Evolutionary conservation across 2,329 filamentous ascomycete species (phyloP), one percentile per base, ranked within the genome.

Genomic region (Ustulina deusta): DNA sequence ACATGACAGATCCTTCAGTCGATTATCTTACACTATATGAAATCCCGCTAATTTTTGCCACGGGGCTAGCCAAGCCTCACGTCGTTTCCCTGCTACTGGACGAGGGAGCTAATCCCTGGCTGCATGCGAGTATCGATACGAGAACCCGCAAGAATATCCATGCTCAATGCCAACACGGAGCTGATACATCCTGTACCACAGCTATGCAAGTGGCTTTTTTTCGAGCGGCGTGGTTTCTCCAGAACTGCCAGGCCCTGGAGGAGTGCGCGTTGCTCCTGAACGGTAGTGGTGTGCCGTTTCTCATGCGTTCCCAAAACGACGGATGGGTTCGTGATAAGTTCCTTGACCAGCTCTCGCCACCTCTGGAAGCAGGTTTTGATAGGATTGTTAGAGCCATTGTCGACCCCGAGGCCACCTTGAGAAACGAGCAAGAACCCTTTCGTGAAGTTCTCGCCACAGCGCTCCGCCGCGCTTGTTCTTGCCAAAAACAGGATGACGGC

Each of bases 61-160:
- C 34, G 10, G 3, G 0, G 34, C 3, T 46, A 22, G 57, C 61
- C 22, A 65, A 36, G 7, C 32, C 57, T 36, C 22, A 49, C 2
- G 15, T 65, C 1, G 56, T 68, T 34, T 32, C 52, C 1, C n/a
- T 69, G 0, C 32, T 69, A 6, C 58, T 69, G 13, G 15, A 58
- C 0, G 22, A 51, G 15, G 66, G 66, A 1, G 66, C 66, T 5
- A 11, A 69, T 20, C 58, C 36, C 1, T 7, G 9, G 13, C 3
- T 48, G 11, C 22, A 25, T 15, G 10, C 10, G 7, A 20, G 44
- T 22, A 4, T 3, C 20, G 11, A 13, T 11, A 36, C 6, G 9
- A 22, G 10, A 25, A 27, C 3, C 6, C 34, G 34, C 6, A 36
- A 36, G 34, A 36, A 11, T 11, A 36, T 48, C 13, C 20, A 27